Base-by-base conservation (phyloP, 345 rosid genomes). In the Lepidium didymum region DNA sequence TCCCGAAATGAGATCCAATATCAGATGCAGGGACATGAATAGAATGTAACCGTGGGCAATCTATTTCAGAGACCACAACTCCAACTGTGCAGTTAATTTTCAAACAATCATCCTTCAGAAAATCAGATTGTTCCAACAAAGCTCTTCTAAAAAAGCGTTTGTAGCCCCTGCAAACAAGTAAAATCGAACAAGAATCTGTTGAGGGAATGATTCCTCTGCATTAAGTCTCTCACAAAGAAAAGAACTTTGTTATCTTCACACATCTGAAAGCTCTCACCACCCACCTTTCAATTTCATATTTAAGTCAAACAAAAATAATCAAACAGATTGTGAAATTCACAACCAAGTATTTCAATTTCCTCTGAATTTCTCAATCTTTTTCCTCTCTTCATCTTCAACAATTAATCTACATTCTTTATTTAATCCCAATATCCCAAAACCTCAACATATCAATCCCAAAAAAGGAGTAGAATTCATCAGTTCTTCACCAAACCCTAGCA, bases 1-100 rank as follows among this genome's bases (percentile, higher is more conserved):
- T 76, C 11, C 94, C 91, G 75, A 93, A 88, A 52, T 88, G 89
- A 33, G 80, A 57, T 8, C 98, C 98, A 51, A 92, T 83, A 67
- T 92, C 98, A 10, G 98, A 90, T 56, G 84, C 93, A 12, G 97
- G 96, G 46, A 92, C 96, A 64, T 86, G 87, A 56, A 92, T 83
- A 7, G 97, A 74, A 47, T 92, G 87, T 80, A 86, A 70, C 62
- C 96, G 84, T 2, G 96, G 85, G 35, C 91, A 88, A 67, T 88
- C 96, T 71, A 76, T 87, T 37, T 82, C 96, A 1, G 96, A 93
- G 68, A 90, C 89, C 72, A 90, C 96, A 77, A 93, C 97, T 40
- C 98, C 98, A 23, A 88, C 97, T 0, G 97, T 90, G 76, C 98
- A 93, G 58, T 87, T 85, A 36, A 93, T 86, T 74, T 81, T 90